These are phyloP conservation scores for Clonostachys byssicola DNA, from an alignment of 2,329 filamentous ascomycete genomes.

Conservation along the genomic window DNA sequence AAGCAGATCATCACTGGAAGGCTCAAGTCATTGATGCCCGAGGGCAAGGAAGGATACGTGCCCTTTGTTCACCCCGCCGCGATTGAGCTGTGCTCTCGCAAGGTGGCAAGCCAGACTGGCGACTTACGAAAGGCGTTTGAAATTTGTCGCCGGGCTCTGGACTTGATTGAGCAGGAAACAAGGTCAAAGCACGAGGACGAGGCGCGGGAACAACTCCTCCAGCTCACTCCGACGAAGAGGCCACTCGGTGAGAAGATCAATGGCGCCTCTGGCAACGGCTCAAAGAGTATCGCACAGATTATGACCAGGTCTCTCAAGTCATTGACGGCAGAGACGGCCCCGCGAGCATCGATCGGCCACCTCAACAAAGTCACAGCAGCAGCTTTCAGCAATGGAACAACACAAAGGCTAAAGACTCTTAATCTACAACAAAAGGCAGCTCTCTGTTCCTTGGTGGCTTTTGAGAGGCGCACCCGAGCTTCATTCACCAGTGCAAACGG, in stretches of 20 bases:
- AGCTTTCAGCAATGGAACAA: slow-evolving; percentile 85
- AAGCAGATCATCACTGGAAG: slow-evolving; percentile 81
- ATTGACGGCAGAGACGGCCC: slow-evolving; percentile 74
- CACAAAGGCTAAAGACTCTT: slow-evolving; percentile 77
- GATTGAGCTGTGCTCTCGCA: slow-evolving; percentile 90
- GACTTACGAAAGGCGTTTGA: slow-evolving; percentile 95
- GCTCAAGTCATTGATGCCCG: slow-evolving; percentile 68
- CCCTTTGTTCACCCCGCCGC: slow-evolving; percentile 93
- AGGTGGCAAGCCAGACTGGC: slow-evolving; percentile 89
- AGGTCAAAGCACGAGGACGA: slow-evolving; percentile 66
- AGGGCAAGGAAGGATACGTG: slow-evolving; percentile 55
- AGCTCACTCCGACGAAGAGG: slow-evolving; percentile 66
- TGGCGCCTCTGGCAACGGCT: slow-evolving; percentile 33
- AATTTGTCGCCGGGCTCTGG: slow-evolving; percentile 83
- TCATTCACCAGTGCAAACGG: slow-evolving; percentile 33
- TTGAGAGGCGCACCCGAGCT: slow-evolving; percentile 70
- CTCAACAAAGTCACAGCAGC: slow-evolving; percentile 87
- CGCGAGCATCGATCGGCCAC: slow-evolving; percentile 83
- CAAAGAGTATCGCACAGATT: slow-evolving; percentile 39
- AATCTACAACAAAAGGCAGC: slow-evolving; percentile 97
- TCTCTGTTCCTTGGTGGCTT: slow-evolving; percentile 79
- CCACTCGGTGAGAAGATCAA: slow-evolving; percentile 81
- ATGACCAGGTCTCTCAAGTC: slow-evolving; percentile 50
- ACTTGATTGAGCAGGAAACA: slow-evolving; percentile 83
- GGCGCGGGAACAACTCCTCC: slow-evolving; percentile 49